Base-by-base conservation (phyloP, 1,284 basidiomycete genomes). In the Ceratobasidium sp. region DNA sequence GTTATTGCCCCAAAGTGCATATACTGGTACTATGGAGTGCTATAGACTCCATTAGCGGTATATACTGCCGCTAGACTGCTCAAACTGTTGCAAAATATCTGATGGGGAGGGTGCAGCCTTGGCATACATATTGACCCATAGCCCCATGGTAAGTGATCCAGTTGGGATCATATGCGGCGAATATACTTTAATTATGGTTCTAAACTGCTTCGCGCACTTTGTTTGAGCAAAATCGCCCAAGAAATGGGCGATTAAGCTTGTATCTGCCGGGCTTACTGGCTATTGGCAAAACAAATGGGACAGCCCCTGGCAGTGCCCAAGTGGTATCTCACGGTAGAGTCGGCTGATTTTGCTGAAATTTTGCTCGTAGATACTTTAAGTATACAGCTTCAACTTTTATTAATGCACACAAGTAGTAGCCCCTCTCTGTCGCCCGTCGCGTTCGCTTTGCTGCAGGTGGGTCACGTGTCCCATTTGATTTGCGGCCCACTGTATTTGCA, bases 391-490 rank as follows among this genome's bases (percentile, higher is more conserved):
- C 33, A 59, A 28, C 23, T 6, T 59, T 5, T 59, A 59, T 28
- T 59, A 59, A 59, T 59, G 28, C 15, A 59, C 26, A 12, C 10
- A 33, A 13, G 10, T 28, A 6, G 33, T 13, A 59, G n/a, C 10
- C 15, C 26, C 10, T 59, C 57, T 59, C 26, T 26, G 6, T 33
- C 26, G 57, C 57, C 57, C 28, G 57, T 33, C 23, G 10, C 57
- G 26, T n/a, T 28, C 26, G 26, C 57, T 59, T 59, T 59, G n/a
- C 57, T 28, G 57, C 57, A 59, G 26, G 26, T 33, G 26, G 28
- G 23, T 59, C 57, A 59, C 26, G 57, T 59, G 26, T 59, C 57
- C 57, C 57, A 59, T 59, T 59, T 59, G 57, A 59, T 59, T 59
- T 59, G 57, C 33, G 23, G 57, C 57, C 57, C 57, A 59, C 57